Evolutionary conservation across 371 early-diverging fungal genomes (phyloP), one percentile per base, ranked within the genome.

Genomic region (Rhizopus microsporus): DNA sequence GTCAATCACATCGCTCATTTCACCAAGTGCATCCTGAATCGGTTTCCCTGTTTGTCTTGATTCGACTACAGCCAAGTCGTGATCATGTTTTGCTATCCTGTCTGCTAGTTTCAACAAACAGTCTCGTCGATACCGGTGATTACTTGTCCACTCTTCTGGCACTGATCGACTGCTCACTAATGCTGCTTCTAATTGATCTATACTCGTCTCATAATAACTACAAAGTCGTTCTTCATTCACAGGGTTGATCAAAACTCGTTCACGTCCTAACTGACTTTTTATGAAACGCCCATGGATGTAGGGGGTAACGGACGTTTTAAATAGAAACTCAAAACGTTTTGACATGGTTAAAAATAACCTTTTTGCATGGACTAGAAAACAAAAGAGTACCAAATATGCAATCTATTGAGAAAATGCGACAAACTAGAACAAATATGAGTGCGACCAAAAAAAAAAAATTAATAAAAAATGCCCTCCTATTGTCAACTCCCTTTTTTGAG

Each of bases 1-100:
- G 23, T 90, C 88, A 31, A 90, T 75, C 5, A 83, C 68, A 57
- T 93, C 93, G 6, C 60, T 68, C 2, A 79, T 53, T 50, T 75
- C 76, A 38, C 68, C 74, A 15, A 69, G 46, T 12, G 88, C 80
- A 46, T 85, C 86, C 1, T 48, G 51, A 15, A 86, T 63, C 0
- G 92, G 83, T 69, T 96, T 95, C 3, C 96, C 95, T 6, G 88
- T 91, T 66, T 93, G 88, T 13, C 81, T 50, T n/a, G 88, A 81
- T 67, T 95, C 96, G 29, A 94, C 62, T 0, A 73, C 71, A 8
- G 93, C 91, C 45, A 95, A 59, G 4, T 75, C 73, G 6, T 79
- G 69, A 10, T 68, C 64, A 59, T 87, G 71, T 5, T 75, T 51
- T 54, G 87, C 65, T 3, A 95, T 63, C 0, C 75, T 71, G 6